Percentiles rank a stretch among this genome's conserved stretches.
These are phyloP conservation scores for Phaeosphaeriaceae sp. DNA, from an alignment of 2,329 filamentous ascomycete species.

Conservation along the genomic window DNA sequence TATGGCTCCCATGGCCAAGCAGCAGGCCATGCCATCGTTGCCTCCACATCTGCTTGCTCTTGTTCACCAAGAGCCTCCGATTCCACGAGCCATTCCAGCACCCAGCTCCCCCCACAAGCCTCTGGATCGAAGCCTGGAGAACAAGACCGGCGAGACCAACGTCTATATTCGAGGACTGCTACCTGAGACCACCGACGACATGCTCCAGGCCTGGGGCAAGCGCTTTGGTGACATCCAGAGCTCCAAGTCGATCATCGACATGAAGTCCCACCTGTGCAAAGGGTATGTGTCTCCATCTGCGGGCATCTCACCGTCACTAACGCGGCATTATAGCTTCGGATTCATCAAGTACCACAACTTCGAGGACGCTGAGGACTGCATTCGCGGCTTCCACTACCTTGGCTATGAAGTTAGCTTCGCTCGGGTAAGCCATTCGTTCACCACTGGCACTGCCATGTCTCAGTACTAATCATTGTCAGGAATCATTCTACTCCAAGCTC, in stretches of 20 bases:
- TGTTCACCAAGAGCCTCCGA: slow-evolving; percentile 73
- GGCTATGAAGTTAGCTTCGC: slow-evolving; percentile 99
- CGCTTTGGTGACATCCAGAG: slow-evolving; percentile 95
- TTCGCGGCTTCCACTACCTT: slow-evolving; percentile 90
- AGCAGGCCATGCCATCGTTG: slow-evolving; percentile 48
- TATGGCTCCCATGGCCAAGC: slow-evolving; percentile 49
- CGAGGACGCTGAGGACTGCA: slow-evolving; percentile 91
- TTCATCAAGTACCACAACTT: slow-evolving; percentile 95
- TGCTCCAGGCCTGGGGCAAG: slow-evolving; percentile 79
- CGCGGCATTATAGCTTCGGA: slow-evolving; percentile 72
- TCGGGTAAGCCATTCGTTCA: slow-evolving; percentile 65
- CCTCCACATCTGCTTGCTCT: slow-evolving; percentile 55
- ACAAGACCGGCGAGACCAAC: slow-evolving; percentile 93
- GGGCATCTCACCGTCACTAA: slow-evolving; percentile 11
- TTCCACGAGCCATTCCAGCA: slow-evolving; percentile 89
- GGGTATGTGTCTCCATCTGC: slow-evolving; percentile 65
- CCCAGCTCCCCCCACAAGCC: slow-evolving; percentile 86
- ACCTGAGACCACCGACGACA: slow-evolving; percentile 92
- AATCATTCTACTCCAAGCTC: slow-evolving; percentile 97
- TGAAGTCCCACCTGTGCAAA: slow-evolving; percentile 91
- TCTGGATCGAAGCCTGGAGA: slow-evolving; percentile 92
- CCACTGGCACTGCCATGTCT: neutral
- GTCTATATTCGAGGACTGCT: slow-evolving; percentile 97
- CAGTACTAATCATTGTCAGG: slow-evolving; percentile 48
- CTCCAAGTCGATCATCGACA: slow-evolving; percentile 98